Conservation (phyloP, 2,329 filamentous ascomycete genomes). For the Aspergillus versicolor region DNA sequence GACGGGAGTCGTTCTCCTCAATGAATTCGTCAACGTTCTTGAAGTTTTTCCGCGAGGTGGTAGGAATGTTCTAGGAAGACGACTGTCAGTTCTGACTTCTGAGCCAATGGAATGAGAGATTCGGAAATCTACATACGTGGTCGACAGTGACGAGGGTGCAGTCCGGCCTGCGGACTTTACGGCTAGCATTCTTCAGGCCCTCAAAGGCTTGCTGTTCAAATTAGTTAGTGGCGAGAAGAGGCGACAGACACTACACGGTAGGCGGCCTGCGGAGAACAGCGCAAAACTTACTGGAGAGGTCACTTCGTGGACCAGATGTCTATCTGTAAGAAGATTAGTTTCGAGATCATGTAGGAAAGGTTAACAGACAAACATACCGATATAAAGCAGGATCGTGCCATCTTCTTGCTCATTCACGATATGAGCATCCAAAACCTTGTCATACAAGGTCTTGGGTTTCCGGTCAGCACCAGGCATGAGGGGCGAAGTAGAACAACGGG, state of each 20-base stretch:
- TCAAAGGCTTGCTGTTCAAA: conserved; percentile 84
- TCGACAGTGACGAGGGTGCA: conserved; percentile 96
- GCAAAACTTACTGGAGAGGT: conserved; percentile 75
- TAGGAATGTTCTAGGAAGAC: conserved; percentile 77
- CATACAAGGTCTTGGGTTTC: conserved; percentile 83
- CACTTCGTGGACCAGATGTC: conserved; percentile 97
- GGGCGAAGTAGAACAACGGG: conserved; percentile 23
- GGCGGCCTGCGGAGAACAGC: conserved; percentile 12
- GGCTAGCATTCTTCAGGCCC: conserved; percentile 82
- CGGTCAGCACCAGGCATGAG: conserved; percentile 74
- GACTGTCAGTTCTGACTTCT: conserved; percentile 15
- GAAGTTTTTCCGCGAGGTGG: conserved; percentile 82
- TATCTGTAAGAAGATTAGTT: conserved; percentile 57
- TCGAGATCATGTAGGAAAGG: background rate
- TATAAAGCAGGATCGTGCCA: conserved; percentile 89
- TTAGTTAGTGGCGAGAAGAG: background rate
- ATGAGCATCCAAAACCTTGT: conserved; percentile 95
- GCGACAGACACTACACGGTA: background rate
- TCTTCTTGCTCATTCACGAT: conserved; percentile 94
- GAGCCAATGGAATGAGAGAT: conserved; percentile 7
- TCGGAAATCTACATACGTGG: conserved; percentile 66
- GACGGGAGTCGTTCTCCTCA: conserved; percentile 86
- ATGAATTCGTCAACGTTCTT: conserved; percentile 94
- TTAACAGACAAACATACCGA: conserved; percentile 59
- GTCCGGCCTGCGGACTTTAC: conserved; percentile 87